These are phyloP conservation scores for Pseudogymnoascus destructans DNA, from an alignment of 2,329 filamentous ascomycete genomes.

Conservation along the genomic window DNA sequence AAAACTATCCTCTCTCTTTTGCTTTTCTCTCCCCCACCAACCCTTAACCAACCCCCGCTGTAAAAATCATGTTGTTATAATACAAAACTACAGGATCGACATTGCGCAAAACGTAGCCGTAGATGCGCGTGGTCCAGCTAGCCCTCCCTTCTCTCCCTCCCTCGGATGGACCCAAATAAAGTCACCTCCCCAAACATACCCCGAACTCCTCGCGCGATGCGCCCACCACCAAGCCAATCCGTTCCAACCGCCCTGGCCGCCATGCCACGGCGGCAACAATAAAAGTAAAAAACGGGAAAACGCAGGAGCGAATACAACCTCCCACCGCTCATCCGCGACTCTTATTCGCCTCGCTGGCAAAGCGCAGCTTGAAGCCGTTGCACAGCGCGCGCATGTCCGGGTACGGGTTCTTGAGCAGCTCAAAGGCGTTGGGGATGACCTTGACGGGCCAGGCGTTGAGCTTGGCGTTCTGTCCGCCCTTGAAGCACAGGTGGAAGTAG, in stretches of 20 bases:
- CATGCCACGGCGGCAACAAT: background rate
- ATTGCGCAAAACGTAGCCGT: background rate
- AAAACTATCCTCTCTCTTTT: background rate
- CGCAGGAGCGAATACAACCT: no score
- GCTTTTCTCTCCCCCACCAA: background rate
- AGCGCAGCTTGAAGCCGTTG: conserved; percentile 74
- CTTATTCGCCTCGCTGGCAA: conserved; percentile 19
- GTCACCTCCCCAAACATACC: background rate
- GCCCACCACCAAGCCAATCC: background rate
- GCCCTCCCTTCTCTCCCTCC: background rate
- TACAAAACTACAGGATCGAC: background rate
- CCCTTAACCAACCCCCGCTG: background rate
- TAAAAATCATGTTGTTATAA: background rate
- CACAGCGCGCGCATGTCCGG: conserved; percentile 90
- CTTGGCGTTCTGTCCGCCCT: conserved; percentile 63
- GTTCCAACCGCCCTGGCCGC: background rate
- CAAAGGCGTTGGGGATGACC: conserved; percentile 84
- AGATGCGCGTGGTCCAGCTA: background rate
- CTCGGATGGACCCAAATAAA: background rate
- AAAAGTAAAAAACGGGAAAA: background rate
- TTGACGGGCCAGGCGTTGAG: conserved; percentile 76
- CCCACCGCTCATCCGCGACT: background rate
- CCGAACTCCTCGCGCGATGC: background rate
- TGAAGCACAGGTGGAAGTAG: conserved; percentile 95
- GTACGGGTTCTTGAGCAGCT: conserved; percentile 77